phyloP scores from a whole-genome alignment of 2,329 filamentous ascomycete genomes.

The Chrysoporthe puriensis region DNA sequence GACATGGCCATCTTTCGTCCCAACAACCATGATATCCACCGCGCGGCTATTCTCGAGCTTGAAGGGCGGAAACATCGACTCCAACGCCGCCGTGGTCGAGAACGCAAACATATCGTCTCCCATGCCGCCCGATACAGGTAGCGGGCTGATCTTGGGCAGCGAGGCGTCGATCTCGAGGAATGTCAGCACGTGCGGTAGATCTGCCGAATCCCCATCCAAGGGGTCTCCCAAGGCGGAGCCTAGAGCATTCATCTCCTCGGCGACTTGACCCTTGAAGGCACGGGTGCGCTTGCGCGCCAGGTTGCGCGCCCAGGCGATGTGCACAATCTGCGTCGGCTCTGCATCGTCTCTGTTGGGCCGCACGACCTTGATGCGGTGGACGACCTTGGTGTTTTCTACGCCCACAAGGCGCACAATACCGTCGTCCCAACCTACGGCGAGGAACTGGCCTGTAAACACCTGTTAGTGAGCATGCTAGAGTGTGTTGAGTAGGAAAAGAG shows the following conservation, averaged over 20 bases:
- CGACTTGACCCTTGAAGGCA: constrained; percentile 25
- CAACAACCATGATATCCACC: constrained; percentile 79
- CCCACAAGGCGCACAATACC: constrained; percentile 77
- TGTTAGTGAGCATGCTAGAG: background rate
- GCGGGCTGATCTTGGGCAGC: constrained; percentile 74
- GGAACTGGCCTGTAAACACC: constrained; percentile 63
- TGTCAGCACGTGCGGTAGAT: constrained; percentile 74
- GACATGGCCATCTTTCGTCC: constrained; percentile 70
- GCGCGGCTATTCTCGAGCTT: constrained; percentile 69
- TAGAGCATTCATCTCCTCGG: constrained; percentile 31
- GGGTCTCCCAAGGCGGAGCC: background rate
- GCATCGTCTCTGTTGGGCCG: constrained; percentile 36
- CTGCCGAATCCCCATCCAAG: constrained; percentile 39
- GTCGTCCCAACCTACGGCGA: constrained; percentile 85
- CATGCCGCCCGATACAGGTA: constrained; percentile 66
- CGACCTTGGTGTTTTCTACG: constrained; percentile 78
- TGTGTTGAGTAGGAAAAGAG: constrained; percentile 32
- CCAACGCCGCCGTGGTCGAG: constrained; percentile 69
- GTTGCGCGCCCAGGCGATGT: constrained; percentile 58
- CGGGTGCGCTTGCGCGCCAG: constrained; percentile 38
- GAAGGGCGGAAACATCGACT: constrained; percentile 68
- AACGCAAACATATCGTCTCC: constrained; percentile 65
- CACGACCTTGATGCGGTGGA: constrained; percentile 69
- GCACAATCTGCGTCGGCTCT: constrained; percentile 49
- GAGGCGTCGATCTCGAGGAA: constrained; percentile 77